Conservation (phyloP, 2,329 filamentous ascomycete genomes). For the Hymenoscyphus repandus region DNA sequence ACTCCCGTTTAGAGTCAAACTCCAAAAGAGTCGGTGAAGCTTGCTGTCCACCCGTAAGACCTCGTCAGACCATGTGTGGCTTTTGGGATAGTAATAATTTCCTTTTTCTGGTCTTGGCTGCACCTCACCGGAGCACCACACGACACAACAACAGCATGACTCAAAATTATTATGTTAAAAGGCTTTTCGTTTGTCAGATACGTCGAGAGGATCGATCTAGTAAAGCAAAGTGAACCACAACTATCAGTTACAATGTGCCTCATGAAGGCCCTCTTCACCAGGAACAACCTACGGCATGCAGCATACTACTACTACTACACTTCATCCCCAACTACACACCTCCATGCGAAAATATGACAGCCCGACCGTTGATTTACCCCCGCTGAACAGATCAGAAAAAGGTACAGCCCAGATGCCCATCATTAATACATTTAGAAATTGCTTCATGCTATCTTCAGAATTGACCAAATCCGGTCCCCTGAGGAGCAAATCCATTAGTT, state of each 20-base stretch:
- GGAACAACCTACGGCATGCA: constrained; percentile 20
- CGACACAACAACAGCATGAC: neutral
- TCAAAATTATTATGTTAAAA: constrained; percentile 8
- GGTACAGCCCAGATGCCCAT: constrained; percentile 26
- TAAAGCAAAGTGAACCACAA: constrained; percentile 22
- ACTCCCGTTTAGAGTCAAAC: neutral
- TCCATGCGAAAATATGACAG: constrained; percentile 23
- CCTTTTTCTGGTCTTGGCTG: neutral
- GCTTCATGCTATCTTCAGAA: constrained; percentile 37
- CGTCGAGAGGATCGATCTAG: constrained; percentile 19
- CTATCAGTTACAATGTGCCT: constrained; percentile 29
- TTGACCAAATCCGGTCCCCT: constrained; percentile 70
- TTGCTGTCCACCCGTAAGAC: neutral
- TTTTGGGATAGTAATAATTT: neutral
- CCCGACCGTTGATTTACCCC: constrained; percentile 12
- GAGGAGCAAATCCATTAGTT: constrained; percentile 82
- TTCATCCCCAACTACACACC: constrained; percentile 19
- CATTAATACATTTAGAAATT: constrained; percentile 27
- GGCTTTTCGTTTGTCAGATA: constrained; percentile 8
- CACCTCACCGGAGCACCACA: neutral
- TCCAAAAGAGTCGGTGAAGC: constrained; percentile 3
- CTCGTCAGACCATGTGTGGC: neutral
- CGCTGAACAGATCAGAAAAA: constrained; percentile 24
- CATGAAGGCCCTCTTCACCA: constrained; percentile 7
- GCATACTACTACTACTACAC: constrained; percentile 22